Conservation (phyloP, 1,139 yeast genomes). For the Saccharomycopsis hybrid region DNA sequence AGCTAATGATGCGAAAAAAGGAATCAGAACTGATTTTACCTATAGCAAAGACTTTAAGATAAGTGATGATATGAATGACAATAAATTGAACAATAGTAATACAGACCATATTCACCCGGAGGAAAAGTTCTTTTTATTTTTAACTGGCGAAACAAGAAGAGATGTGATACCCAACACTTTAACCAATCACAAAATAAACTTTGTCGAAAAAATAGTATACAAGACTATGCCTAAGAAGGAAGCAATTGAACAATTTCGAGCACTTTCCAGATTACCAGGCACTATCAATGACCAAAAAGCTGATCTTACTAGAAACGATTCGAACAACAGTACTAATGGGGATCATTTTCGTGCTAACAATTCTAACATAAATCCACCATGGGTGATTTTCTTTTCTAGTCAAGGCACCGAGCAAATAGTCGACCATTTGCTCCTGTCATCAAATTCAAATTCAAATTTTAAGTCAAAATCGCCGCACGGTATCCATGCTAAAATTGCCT, state of each 20-base stretch:
- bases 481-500: slow-evolving; percentile 69
- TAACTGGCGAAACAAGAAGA: slow-evolving; percentile 28
- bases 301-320: too few relatives aligned
- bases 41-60: too few relatives aligned
- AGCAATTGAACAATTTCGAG: neutral
- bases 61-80: too few relatives aligned
- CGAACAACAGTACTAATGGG: neutral
- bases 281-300: too few relatives aligned
- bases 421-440: slow-evolving; percentile 33
- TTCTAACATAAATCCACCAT: too few relatives aligned
- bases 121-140: neutral
- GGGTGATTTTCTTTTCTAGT: slow-evolving; percentile 89
- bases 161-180: slow-evolving; percentile 72
- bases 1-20: neutral
- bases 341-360: too few relatives aligned
- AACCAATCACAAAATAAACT: slow-evolving; percentile 36
- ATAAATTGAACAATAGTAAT: too few relatives aligned
- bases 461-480: too few relatives aligned
- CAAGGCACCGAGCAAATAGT: slow-evolving; percentile 73
- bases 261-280: too few relatives aligned
- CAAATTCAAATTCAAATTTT: too few relatives aligned
- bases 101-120: too few relatives aligned
- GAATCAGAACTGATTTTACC: neutral
- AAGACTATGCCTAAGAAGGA: neutral
- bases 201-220: slow-evolving; percentile 42